Base-by-base conservation (phyloP, 441 rosid species). In the Theobroma grandiflorum region DNA sequence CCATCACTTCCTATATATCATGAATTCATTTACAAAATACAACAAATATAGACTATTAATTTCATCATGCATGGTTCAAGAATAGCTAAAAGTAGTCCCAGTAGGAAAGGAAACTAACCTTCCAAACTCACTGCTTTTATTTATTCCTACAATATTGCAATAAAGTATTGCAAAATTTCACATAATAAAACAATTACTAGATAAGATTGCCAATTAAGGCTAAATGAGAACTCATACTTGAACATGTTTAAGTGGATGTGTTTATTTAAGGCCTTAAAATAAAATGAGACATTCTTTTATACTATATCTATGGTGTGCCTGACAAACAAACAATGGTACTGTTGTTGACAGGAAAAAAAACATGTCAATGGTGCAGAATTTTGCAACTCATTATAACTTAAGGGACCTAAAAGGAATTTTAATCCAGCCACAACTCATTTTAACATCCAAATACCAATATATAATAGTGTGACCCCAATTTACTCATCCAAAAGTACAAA, bases 201-300 rank as follows among this genome's bases (percentile, higher is more conserved):
- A 35, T 68, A 45, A 45, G 53, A 45, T 68, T 68, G 55, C n/a
- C 73, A 68, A 45, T 43, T 68, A 26, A 45, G 38, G 37, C 35
- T 45, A 22, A 22, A 68, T 45, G 55, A 68, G 55, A 45, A 66
- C 33, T 66, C 33, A 66, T 43, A 20, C 53, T 42, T 10, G 18
- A 68, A 68, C 53, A 43, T 43, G 53, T 68, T 68, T 42, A 40
- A 68, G 18, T 5, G 9, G 37, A 20, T 40, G 16, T 42, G 2
- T 66, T 42, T 43, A 18, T 9, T 68, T 11, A 68, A 43, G 72
- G 35, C 72, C 35, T 22, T 68, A 20, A 68, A 40, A 43, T 12
- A 43, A 16, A 45, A 45, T 14, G 8, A 42, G 15, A 42, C 72
- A 45, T 31, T 43, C 9, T 11, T 42, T 43, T 15, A 35, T 37